These are phyloP conservation scores for Juglanconis oblonga DNA, from an alignment of 2,329 filamentous ascomycete species.

Conservation along the genomic window DNA sequence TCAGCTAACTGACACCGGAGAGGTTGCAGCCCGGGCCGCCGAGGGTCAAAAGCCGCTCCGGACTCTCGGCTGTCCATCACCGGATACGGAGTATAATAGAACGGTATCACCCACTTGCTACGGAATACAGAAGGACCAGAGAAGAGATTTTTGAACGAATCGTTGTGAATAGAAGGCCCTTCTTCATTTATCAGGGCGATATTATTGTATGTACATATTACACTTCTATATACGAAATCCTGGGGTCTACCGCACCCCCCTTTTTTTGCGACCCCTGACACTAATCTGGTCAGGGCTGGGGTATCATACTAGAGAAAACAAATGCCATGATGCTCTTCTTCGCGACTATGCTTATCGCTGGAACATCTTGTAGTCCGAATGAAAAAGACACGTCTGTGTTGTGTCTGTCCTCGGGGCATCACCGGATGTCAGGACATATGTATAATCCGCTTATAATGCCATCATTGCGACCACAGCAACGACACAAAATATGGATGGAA, in stretches of 20 bases:
- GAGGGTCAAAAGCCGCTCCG: neutral
- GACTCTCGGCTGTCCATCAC: neutral
- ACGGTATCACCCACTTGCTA: neutral
- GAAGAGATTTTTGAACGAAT: neutral
- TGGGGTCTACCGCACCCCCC: neutral
- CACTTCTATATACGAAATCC: conserved; percentile 16
- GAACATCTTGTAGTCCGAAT: neutral
- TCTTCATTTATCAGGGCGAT: neutral
- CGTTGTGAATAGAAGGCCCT: conserved; percentile 10
- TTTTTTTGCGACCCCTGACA: neutral
- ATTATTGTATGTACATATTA: conserved; percentile 16
- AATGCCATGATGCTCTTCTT: conserved; percentile 2
- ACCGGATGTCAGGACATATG: neutral
- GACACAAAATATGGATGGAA: conserved; percentile 22
- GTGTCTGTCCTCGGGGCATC: neutral
- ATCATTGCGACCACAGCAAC: conserved; percentile 24
- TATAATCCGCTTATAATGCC: conserved; percentile 15
- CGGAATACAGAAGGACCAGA: neutral
- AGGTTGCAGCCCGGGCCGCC: neutral
- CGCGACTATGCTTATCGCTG: neutral
- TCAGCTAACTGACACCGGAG: neutral
- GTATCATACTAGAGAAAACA: conserved; percentile 14
- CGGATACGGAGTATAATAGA: conserved; percentile 5
- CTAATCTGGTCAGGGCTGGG: conserved; percentile 9
- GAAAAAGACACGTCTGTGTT: neutral